Base-by-base conservation (phyloP, 352 stramenopile species). In the Phytophthora pinifolia region DNA sequence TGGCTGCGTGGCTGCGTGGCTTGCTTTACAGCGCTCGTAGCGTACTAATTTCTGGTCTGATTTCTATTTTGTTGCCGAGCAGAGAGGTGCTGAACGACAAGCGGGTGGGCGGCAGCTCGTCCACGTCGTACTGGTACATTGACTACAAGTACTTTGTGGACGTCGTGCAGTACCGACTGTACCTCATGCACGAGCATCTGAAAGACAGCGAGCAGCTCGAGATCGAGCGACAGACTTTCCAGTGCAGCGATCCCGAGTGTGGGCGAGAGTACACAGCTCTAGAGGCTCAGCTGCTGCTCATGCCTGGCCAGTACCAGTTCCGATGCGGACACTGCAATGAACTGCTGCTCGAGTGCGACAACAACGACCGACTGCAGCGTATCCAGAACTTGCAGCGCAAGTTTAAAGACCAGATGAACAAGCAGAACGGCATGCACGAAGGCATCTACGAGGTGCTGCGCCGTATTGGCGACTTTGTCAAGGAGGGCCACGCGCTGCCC, bases 81-180 rank as follows among this genome's bases (percentile, higher is more conserved):
- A 95, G 86, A 44, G 83, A 95, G 50, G 83, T 92, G 51, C 68
- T 95, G 20, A 95, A 95, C 47, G 86, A 95, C 76, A 95, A 95
- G 65, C 72, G 80, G 2, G 27, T 78, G 5, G 83, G 83, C 32
- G 86, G 86, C n/a, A 92, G 82, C 50, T 92, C 83, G 34, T 94
- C 85, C 46, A 92, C 81, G 38, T 92, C 83, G 46, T 95, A 95
- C 62, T 95, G 86, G 85, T 94, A 96, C 71, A 96, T 96, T 70
- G 86, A 96, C 74, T 96, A 94, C 79, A 96, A 96, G 63, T 92
- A 96, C 65, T 94, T 96, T 69, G 83, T 93, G 38, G 84, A 96
- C 54, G 84, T 96, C 50, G 83, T 96, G 51, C 82, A 90, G 59
- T 96, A 89, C 53, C 83, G 86, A 9, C 69, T 96, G 15, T 96